These are phyloP conservation scores for Paragyromitra xinjiangensis DNA, from an alignment of 495 filamentous ascomycete species.

Conservation along the genomic window DNA sequence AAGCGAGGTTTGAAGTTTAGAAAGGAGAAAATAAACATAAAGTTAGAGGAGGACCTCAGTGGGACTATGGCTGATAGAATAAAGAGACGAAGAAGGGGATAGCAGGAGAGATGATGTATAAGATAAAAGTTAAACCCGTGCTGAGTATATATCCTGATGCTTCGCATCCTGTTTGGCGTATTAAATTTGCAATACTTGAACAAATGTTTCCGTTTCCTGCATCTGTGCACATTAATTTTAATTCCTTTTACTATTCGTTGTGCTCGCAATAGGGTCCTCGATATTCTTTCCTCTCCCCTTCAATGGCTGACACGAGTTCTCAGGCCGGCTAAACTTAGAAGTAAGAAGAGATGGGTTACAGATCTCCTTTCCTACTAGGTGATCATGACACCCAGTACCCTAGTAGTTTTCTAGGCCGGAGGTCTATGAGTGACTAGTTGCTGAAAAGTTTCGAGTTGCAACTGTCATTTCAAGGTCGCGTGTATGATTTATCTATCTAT, in stretches of 20 bases:
- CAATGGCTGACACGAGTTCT: neutral
- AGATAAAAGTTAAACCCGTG: neutral
- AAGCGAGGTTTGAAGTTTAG: slow-evolving; percentile 4
- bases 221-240: neutral
- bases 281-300: neutral
- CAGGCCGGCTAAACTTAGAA: neutral
- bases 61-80: slow-evolving; percentile 53
- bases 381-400: neutral
- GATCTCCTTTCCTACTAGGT: neutral
- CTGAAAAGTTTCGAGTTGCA: neutral
- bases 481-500: neutral
- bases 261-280: neutral
- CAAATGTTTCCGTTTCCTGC: neutral
- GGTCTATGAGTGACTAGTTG: neutral
- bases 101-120: slow-evolving; percentile 4
- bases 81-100: slow-evolving; percentile 48
- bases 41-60: slow-evolving; percentile 3
- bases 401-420: neutral
- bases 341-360: neutral
- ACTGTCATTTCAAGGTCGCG: neutral
- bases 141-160: neutral
- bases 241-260: neutral
- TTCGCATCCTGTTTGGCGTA: neutral
- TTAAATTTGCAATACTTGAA: neutral
- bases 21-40: neutral